Base-by-base conservation (phyloP, 208 protist genomes). In the Leishmania tarentolae region DNA sequence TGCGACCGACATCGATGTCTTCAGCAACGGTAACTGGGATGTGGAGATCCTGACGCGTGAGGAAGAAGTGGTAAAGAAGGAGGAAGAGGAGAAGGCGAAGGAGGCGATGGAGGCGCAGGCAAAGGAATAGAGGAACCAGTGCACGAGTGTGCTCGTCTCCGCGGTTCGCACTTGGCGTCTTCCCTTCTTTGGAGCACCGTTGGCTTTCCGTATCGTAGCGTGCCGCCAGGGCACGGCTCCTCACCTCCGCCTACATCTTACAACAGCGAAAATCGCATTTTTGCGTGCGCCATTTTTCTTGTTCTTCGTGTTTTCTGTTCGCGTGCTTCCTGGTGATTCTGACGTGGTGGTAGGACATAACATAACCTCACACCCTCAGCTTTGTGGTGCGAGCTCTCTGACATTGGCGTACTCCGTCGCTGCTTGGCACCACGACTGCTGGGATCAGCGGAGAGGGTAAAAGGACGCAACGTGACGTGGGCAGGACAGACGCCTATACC, bases 1-100 rank as follows among this genome's bases (percentile, higher is more conserved):
- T 57, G 98, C 98, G 1, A 97, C 96, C 6, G 96, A 98, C 57
- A 98, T 99, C 80, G 98, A 98, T 83, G 96, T 99, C 65, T 99
- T 98, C 88, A 98, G 95, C 69, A 99, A 99, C 83, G 90, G 96
- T 66, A 98, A 98, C 83, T 99, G 98, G 89, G 95, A 98, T 85
- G 87, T 97, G 44, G 93, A 98, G 88, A 89, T 90, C 19, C 87
- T 98, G 73, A 91, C 75, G 69, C 83, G 86, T 40, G 78, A 87
- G 40, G 78, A 83, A n/a, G 84, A 69, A 13, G 76, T 59, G 6
- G 76, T 80, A 57, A 84, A 84, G 79, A 85, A 84, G 81, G 81
- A 80, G 59, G 75, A 87, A 35, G 83, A 78, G 15, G 46, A 59
- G 40, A 86, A 84, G 75, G 76, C 70, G 21, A 80, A 57, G 63